Conservation (phyloP, 208 protist species). For the Crithidia expoeki region DNA sequence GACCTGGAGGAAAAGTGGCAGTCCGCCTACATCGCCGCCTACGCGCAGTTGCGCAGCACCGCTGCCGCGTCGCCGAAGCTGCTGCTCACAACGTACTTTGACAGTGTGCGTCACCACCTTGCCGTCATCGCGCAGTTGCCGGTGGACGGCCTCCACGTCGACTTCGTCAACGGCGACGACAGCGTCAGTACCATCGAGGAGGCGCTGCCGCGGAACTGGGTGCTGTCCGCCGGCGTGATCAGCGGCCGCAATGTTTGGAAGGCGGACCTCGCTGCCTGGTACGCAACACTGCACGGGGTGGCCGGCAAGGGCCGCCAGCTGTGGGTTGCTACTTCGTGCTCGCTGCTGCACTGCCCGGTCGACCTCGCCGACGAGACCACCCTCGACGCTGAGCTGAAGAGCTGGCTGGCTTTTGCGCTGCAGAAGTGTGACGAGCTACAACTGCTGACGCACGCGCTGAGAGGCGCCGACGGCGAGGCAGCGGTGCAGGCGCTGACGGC, state of each 20-base stretch:
- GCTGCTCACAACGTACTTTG: conserved; percentile 89
- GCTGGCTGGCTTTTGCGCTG: too few relatives aligned
- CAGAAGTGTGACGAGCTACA: too few relatives aligned
- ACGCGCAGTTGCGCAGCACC: conserved; percentile 33
- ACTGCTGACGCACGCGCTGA: too few relatives aligned
- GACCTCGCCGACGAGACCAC: too few relatives aligned
- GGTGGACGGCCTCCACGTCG: conserved; percentile 85
- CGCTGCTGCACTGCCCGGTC: too few relatives aligned
- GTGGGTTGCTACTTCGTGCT: conserved; percentile 81
- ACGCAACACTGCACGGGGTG: conserved; percentile 28
- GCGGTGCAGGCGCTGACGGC: too few relatives aligned
- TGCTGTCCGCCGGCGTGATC: conserved; percentile 82
- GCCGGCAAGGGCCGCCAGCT: conserved; percentile 35
- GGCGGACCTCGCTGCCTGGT: conserved; percentile 42
- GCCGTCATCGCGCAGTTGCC: conserved; percentile 39
- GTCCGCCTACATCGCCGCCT: conserved; percentile 33
- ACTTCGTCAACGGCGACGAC: conserved; percentile 45
- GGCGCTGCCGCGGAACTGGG: conserved; percentile 47
- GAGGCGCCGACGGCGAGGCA: too few relatives aligned
- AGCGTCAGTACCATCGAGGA: conserved; percentile 40
- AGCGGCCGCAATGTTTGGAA: conserved; percentile 90
- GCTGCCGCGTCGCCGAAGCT: conserved; percentile 36
- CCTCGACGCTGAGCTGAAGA: too few relatives aligned
- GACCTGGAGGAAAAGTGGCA: conserved; percentile 55
- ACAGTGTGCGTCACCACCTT: conserved; percentile 63